Percentiles rank a stretch among this genome's conserved stretches.
These are phyloP conservation scores for Salvia rosmarinus DNA, from an alignment of 257 asterid genomes.

Conservation along the genomic window DNA sequence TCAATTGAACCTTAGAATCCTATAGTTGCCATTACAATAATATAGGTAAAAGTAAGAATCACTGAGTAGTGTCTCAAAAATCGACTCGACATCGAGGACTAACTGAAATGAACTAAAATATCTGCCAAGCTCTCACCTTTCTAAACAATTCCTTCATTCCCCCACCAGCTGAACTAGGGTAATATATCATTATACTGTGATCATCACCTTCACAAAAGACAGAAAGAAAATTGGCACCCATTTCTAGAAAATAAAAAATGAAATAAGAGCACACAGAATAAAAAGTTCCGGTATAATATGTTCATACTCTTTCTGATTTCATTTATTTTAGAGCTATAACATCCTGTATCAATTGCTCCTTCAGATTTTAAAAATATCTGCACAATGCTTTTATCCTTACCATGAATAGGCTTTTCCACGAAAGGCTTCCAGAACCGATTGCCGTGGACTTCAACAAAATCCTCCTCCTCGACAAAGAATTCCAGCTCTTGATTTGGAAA, in stretches of 20 bases:
- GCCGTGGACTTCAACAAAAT: slow-evolving; percentile 96
- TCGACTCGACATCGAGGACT: background rate
- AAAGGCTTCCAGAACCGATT: slow-evolving; percentile 96
- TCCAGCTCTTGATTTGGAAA: slow-evolving; percentile 81
- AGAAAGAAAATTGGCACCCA: slow-evolving; percentile 35
- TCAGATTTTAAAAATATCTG: background rate
- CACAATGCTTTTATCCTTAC: slow-evolving; percentile 86
- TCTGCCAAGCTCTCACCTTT: slow-evolving; percentile 59
- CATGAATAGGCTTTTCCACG: slow-evolving; percentile 96
- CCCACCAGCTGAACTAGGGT: slow-evolving; percentile 98
- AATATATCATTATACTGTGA: slow-evolving; percentile 96
- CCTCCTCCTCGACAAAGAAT: slow-evolving; percentile 92
- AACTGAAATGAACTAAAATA: slow-evolving; percentile 16
- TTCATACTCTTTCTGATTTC: background rate
- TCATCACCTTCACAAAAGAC: slow-evolving; percentile 72
- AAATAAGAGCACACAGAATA: slow-evolving; percentile 27
- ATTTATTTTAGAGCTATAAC: background rate
- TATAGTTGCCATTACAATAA: too few relatives aligned
- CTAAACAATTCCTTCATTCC: slow-evolving; percentile 97
- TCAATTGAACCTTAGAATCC: too few relatives aligned
- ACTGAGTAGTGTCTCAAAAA: background rate
- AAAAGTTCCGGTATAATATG: slow-evolving; percentile 13
- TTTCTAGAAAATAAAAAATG: slow-evolving; percentile 21
- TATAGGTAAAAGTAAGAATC: background rate
- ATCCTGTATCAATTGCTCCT: slow-evolving; percentile 8